Percentiles rank a stretch among this genome's conserved stretches.
These are phyloP conservation scores for Xylaria sp. DNA, from an alignment of 2,329 filamentous ascomycete genomes.

Conservation along the genomic window DNA sequence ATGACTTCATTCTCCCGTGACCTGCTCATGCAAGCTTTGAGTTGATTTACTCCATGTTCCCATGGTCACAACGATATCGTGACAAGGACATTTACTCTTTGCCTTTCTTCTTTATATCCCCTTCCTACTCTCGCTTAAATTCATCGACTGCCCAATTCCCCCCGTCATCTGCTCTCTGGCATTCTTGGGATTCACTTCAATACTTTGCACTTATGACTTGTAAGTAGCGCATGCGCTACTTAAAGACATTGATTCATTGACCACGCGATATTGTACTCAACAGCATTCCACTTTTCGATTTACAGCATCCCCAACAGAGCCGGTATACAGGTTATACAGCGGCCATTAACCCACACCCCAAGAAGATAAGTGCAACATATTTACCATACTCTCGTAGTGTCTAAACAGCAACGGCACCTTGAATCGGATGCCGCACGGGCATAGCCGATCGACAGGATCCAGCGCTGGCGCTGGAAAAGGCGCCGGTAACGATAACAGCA, in stretches of 20 bases:
- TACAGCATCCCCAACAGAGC: conserved; percentile 1
- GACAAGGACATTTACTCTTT: conserved; percentile 14
- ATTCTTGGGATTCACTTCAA: neutral
- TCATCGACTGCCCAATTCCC: neutral
- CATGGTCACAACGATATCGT: conserved; percentile 9
- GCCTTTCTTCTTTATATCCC: conserved; percentile 10
- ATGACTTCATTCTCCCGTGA: conserved; percentile 1
- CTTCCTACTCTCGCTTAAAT: neutral
- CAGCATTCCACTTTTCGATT: neutral
- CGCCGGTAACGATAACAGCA: conserved; percentile 8
- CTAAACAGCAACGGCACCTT: neutral
- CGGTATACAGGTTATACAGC: conserved; percentile 28
- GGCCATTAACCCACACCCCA: neutral
- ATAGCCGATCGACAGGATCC: conserved; percentile 13
- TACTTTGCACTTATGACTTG: neutral
- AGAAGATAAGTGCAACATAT: neutral
- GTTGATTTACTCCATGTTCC: neutral
- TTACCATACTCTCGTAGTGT: neutral
- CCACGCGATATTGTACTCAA: too few relatives aligned
- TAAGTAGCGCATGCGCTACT: neutral
- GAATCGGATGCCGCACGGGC: conserved; percentile 20
- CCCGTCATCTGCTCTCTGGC: neutral
- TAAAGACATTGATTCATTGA: neutral
- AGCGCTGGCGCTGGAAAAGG: neutral
- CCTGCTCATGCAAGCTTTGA: conserved; percentile 12